These are phyloP conservation scores for Podaxis sp. DNA, from an alignment of 768 basidiomycete species.

Conservation along the genomic window DNA sequence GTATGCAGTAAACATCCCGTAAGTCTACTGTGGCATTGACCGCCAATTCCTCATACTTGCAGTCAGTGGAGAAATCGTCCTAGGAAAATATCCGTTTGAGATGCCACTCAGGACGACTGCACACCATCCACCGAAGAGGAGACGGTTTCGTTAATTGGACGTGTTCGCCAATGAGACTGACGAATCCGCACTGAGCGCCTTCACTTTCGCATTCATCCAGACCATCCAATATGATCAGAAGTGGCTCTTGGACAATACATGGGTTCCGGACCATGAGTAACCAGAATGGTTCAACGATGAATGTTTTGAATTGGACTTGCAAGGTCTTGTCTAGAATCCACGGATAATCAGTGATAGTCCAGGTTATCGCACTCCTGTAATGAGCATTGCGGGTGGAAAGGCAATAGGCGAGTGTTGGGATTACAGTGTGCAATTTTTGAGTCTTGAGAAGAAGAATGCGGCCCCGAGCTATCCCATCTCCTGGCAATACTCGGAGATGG, in stretches of 20 bases:
- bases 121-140: neutral
- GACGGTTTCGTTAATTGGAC: neutral
- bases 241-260: neutral
- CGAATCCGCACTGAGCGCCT: neutral
- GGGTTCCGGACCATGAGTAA: neutral
- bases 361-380: neutral
- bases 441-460: neutral
- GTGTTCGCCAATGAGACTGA: neutral
- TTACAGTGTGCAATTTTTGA: neutral
- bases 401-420: neutral
- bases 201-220: neutral
- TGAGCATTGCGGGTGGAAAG: neutral
- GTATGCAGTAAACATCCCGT: neutral
- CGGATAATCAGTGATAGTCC: neutral
- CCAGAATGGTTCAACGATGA: neutral
- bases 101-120: neutral
- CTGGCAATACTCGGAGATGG: neutral
- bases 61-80: neutral
- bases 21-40: neutral
- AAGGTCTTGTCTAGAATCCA: neutral
- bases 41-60: neutral
- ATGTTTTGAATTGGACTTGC: neutral
- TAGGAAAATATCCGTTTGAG: neutral
- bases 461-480: neutral
- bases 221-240: neutral